Conservation (phyloP, 1,139 yeast species). For the Geotrichum citri-aurantii region DNA sequence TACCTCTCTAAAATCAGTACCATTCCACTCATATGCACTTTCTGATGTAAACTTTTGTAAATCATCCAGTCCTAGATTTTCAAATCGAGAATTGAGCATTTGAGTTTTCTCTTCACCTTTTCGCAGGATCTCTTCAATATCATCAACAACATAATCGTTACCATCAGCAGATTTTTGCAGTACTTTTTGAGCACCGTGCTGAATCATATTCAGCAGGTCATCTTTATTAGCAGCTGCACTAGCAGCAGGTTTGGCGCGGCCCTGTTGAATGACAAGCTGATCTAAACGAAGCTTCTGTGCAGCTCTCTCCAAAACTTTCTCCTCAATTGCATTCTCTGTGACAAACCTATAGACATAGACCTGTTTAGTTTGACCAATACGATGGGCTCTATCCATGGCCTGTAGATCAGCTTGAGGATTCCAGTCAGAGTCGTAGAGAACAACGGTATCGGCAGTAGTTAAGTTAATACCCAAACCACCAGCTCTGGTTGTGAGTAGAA, state of each 20-base stretch:
- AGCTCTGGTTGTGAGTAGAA: conserved; percentile 91
- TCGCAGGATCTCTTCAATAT: conserved; percentile 71
- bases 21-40: conserved; percentile 95
- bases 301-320: conserved; percentile 91
- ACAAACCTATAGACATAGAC: conserved; percentile 88
- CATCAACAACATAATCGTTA: conserved; percentile 43
- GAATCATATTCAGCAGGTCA: conserved; percentile 89
- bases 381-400: conserved; percentile 98
- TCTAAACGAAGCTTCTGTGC: conserved; percentile 89
- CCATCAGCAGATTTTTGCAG: conserved; percentile 40
- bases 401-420: conserved; percentile 98
- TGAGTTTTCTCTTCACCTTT: conserved; percentile 80
- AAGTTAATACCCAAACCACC: conserved; percentile 96
- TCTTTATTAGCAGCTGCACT: conserved; percentile 62
- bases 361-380: conserved; percentile 96
- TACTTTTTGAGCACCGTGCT: conserved; percentile 90
- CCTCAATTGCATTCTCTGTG: conserved; percentile 94
- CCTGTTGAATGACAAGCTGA: conserved; percentile 94
- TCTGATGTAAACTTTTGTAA: conserved; percentile 84
- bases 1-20: conserved; percentile 76
- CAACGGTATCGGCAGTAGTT: conserved; percentile 87
- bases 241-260: conserved; percentile 49
- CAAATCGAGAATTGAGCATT: conserved; percentile 68
- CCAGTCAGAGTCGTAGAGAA: conserved; percentile 94
- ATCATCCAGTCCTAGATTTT: conserved; percentile 83